Conservation (phyloP, 495 filamentous ascomycete species). For the Lineolata rhizophorae region DNA sequence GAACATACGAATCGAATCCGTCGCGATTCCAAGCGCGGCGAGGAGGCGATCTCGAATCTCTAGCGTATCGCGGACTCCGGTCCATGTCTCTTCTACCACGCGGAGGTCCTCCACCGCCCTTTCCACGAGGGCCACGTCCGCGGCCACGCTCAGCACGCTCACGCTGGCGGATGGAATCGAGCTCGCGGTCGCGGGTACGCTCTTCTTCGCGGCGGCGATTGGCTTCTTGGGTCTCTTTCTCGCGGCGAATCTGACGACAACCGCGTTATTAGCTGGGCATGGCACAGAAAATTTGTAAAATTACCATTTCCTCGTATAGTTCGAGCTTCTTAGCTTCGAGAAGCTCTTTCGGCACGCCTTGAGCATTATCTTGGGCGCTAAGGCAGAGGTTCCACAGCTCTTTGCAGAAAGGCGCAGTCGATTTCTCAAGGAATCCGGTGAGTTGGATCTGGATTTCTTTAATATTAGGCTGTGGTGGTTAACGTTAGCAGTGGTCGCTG, state of each 20-base stretch:
- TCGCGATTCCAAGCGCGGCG: no score
- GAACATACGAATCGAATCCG: no score
- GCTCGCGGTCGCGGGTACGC: constrained; percentile 28
- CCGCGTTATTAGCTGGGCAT: neutral
- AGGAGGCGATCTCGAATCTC: no score
- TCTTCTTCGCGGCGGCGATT: constrained; percentile 50
- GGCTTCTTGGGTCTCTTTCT: constrained; percentile 57
- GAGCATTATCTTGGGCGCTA: constrained; percentile 69
- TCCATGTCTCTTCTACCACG: no score
- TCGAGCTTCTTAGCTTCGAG: constrained; percentile 91
- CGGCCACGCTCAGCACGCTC: constrained; percentile 51
- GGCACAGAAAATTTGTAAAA: neutral
- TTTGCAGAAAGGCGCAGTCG: constrained; percentile 77
- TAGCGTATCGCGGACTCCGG: no score
- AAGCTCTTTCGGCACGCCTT: constrained; percentile 85
- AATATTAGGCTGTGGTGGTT: constrained; percentile 58
- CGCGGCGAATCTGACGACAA: constrained; percentile 45
- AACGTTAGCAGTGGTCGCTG: constrained; percentile 2
- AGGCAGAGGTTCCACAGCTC: constrained; percentile 81
- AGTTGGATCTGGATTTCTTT: constrained; percentile 85
- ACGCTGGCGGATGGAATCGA: constrained; percentile 44
- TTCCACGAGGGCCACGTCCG: no score
- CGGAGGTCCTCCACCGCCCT: no score
- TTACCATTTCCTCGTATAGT: constrained; percentile 78
- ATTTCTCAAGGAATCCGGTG: constrained; percentile 86